Conservation (phyloP, 345 rosid genomes). For the Pugionium dolabratum region DNA sequence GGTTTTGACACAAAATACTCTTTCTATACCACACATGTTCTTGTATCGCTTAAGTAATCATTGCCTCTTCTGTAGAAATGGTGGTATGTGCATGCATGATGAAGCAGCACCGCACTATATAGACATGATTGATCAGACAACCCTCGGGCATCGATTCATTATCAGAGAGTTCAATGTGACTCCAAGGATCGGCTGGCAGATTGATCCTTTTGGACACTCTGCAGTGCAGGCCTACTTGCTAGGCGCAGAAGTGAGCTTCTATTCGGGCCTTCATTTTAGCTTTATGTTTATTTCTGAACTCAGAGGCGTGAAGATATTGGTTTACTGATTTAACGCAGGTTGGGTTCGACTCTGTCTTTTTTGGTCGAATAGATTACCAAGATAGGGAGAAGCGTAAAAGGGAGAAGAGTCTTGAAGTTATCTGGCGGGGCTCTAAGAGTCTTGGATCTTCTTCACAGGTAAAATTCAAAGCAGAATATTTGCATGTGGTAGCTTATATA, state of each 20-base stretch:
- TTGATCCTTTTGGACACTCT: slow-evolving; percentile 99
- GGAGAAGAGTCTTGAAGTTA: slow-evolving; percentile 93
- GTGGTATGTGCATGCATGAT: slow-evolving; percentile 99
- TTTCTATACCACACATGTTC: slow-evolving; percentile 1
- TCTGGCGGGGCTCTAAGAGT: slow-evolving; percentile 91
- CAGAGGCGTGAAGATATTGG: slow-evolving; percentile 20
- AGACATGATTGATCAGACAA: slow-evolving; percentile 97
- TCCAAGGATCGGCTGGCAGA: slow-evolving; percentile 99
- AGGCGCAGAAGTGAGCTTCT: slow-evolving; percentile 73
- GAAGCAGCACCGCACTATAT: slow-evolving; percentile 92
- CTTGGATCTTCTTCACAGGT: slow-evolving; percentile 90
- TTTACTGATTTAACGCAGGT: slow-evolving; percentile 52
- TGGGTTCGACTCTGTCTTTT: slow-evolving; percentile 91
- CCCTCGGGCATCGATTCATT: slow-evolving; percentile 88
- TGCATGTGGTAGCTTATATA: not conserved
- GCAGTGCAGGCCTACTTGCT: slow-evolving; percentile 95
- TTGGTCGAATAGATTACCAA: slow-evolving; percentile 95
- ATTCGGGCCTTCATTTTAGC: not conserved
- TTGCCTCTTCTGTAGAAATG: slow-evolving; percentile 59
- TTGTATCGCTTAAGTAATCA: slow-evolving; percentile 1
- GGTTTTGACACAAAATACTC: slow-evolving; percentile 4
- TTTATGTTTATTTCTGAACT: slow-evolving; percentile 2
- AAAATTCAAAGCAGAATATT: not conserved
- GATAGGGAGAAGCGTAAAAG: slow-evolving; percentile 75
- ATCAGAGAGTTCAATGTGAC: slow-evolving; percentile 75